Percentiles rank a stretch among this genome's conserved stretches.
Conservation (phyloP, 306 rosid genomes). For the Mucuna pruriens region DNA sequence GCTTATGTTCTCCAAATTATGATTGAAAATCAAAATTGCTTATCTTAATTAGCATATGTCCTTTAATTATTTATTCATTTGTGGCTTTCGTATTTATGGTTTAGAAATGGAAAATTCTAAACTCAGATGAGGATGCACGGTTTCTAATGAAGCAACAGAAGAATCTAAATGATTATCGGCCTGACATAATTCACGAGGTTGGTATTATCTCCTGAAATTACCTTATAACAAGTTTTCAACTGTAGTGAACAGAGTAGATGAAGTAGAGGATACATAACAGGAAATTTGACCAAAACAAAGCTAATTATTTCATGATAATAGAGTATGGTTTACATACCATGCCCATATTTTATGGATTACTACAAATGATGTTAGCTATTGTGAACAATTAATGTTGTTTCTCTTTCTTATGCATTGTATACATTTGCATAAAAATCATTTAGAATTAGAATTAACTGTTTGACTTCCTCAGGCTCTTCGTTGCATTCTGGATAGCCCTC, state of each 20-base stretch:
- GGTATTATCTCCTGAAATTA: not conserved
- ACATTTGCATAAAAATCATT: not conserved
- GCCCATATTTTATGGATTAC: not conserved
- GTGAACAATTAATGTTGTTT: not conserved
- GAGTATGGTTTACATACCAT: not conserved
- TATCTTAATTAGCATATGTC: not conserved
- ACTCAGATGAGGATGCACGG: constrained; percentile 32
- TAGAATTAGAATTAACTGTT: not conserved
- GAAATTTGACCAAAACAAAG: not conserved
- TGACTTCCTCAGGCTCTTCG: constrained; percentile 35
- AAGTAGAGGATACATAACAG: not conserved
- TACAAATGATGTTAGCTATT: not conserved
- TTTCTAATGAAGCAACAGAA: constrained; percentile 37
- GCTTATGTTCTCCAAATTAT: not conserved
- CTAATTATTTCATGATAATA: not conserved
- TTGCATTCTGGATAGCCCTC: constrained; percentile 44
- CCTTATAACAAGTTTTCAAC: not conserved
- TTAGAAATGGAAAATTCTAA: constrained; percentile 40
- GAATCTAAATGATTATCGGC: constrained; percentile 44
- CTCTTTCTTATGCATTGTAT: not conserved
- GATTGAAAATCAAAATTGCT: not conserved
- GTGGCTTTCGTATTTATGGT: not conserved
- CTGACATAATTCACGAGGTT: constrained; percentile 41
- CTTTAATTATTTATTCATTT: not conserved
- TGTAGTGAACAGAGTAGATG: not conserved